Evolutionary conservation across 2,329 filamentous ascomycete genomes (phyloP), one percentile per base, ranked within the genome.

Genomic region (Colletotrichum liriopes): DNA sequence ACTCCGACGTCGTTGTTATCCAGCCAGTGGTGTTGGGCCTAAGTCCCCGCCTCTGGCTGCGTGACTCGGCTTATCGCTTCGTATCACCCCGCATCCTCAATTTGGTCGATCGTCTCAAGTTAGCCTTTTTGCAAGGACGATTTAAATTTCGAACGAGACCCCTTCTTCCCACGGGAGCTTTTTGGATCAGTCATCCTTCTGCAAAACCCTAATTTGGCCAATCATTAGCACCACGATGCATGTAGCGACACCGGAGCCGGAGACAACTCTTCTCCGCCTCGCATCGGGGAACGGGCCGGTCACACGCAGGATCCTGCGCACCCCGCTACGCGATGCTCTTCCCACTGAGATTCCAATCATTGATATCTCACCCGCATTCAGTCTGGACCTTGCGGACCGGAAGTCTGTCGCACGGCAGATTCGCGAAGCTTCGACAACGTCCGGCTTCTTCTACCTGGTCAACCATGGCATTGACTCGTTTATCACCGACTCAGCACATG

Each of bases 391-490:
- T 0, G 74, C 77, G 0, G 80, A 82, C 3, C 83, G 84, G 0
- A 78, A 81, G 51, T 73, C 76, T 14, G 82, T 88, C 0, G 86
- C 86, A 0, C 74, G 75, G 0, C 77, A 81, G 5, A 83, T 89
- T 20, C 81, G 81, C 26, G 74, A 79, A 0, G 88, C 88, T 0
- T 84, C 87, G 3, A 83, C 84, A 18, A 86, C 83, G 47, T 88
- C 81, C 0, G 88, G 87, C 3, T 90, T 90, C 80, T 89, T 90
- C 78, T 89, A 89, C 79, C 81, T 89, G 71, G 81, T 81, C 71
- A 86, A 87, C 68, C 87, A 89, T 70, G 84, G 86, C 4, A 84
- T 88, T 32, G 70, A 82, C 0, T 51, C 79, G 1, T 75, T 77
- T 35, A 65, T 78, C 16, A 80, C 77, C 3, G 69, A 78, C 5